phyloP scores from a whole-genome alignment of 257 asterid genomes.

The Catharanthus roseus region DNA sequence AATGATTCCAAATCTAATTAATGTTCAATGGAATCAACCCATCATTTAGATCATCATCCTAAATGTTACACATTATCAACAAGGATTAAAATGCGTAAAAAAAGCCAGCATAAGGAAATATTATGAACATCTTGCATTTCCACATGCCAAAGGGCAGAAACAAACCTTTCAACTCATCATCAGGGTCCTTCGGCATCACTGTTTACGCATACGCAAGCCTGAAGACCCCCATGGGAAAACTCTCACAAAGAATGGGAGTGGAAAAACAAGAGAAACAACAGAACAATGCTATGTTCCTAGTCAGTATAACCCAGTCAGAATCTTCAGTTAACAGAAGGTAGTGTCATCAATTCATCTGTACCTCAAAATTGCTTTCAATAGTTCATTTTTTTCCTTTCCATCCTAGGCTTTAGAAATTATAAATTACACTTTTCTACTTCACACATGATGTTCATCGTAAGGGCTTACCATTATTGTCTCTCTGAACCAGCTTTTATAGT shows the following conservation, averaged over 20 bases:
- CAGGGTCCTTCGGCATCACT: background rate
- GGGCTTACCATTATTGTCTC: background rate
- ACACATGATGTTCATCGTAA: background rate
- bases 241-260: background rate
- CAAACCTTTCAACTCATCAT: background rate
- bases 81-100: background rate
- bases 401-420: too few species aligned
- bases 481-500: background rate
- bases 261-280: background rate
- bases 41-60: too few species aligned
- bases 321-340: background rate
- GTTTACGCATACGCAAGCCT: too few species aligned
- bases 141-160: background rate
- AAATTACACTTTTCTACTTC: constrained; percentile 1
- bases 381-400: too few species aligned
- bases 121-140: background rate
- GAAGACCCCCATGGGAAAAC: background rate
- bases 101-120: background rate
- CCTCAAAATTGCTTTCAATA: background rate
- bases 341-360: background rate
- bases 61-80: too few species aligned
- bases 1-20: too few species aligned
- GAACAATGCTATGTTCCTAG: too few species aligned
- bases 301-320: background rate
- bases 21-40: too few species aligned